These are phyloP conservation scores for Naganishia albida DNA, from an alignment of 1,284 basidiomycete species.

Conservation along the genomic window DNA sequence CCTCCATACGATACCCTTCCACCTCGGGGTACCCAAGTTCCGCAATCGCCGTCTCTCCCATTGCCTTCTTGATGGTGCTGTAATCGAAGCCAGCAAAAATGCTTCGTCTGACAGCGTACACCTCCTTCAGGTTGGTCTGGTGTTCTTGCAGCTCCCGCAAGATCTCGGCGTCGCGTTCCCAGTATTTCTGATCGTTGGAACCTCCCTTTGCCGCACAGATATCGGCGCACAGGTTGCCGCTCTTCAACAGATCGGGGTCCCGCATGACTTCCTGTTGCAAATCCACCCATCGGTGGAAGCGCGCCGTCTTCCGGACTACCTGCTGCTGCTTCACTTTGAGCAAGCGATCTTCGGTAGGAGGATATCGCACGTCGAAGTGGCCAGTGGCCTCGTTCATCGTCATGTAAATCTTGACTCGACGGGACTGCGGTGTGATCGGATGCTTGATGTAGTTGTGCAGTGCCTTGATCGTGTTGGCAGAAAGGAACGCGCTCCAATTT, in stretches of 20 bases:
- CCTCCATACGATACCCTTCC: conserved; percentile 13
- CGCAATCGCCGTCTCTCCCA: conserved; percentile 9
- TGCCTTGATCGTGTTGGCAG: neutral
- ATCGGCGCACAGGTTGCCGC: neutral
- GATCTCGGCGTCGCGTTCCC: conserved; percentile 22
- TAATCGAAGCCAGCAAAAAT: conserved; percentile 12
- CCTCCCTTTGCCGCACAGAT: conserved; percentile 2
- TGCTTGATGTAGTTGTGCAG: conserved; percentile 8
- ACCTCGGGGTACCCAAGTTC: conserved; percentile 15
- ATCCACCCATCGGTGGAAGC: conserved; percentile 8
- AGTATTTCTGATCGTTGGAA: conserved; percentile 8
- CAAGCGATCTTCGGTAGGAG: neutral
- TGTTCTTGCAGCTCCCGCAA: conserved; percentile 9
- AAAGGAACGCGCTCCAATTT: conserved; percentile 15
- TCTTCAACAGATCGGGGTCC: conserved; percentile 5
- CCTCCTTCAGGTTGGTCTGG: conserved; percentile 5
- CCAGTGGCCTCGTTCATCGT: conserved; percentile 22
- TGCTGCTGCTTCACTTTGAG: conserved; percentile 3
- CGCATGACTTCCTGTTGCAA: conserved; percentile 3
- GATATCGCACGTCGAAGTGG: conserved; percentile 15
- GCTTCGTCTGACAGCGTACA: conserved; percentile 19
- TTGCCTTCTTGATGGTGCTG: conserved; percentile 7
- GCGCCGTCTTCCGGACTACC: neutral
- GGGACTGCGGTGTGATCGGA: conserved; percentile 5
- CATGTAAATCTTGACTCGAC: conserved; percentile 3